Evolutionary conservation across 1,284 basidiomycete species (phyloP), one percentile per base, ranked within the genome.

Genomic region (Austroboletus niveus): DNA sequence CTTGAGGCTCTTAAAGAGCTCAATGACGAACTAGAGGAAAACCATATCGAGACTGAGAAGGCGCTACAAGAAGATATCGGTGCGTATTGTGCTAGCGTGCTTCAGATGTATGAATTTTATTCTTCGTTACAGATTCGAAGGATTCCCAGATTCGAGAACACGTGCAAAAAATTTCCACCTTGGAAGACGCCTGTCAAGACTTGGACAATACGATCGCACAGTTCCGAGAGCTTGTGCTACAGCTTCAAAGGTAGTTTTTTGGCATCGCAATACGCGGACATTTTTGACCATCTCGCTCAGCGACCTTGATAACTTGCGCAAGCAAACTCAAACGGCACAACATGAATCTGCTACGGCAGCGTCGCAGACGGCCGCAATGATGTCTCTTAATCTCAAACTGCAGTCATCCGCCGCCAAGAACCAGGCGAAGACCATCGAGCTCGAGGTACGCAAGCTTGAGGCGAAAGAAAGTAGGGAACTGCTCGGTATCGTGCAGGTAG

Each of bases 11-110:
- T 99, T 47, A 93, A 95, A 69, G 95, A 98, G 62, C 85, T 99
- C 49, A 94, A 88, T 57, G 96, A 99, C 60, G 97, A 99, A 71
- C 80, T 99, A 3, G 97, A 99, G 69, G 96, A 99, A 72, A 94
- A 92, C 63, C 96, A 99, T 60, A 69, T 92, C 8, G 96, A 98
- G 70, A 93, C 94, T 0, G 96, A 98, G 72, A 94, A 92, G 70
- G 84, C 89, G 39, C 73, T 99, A 57, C 88, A 95, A 61, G 92
- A 92, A 51, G 95, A 98, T 52, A 80, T 98, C 40, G 88, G 92
- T 90, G 45, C 47, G 79, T 66, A 24, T 40, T 29, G 32, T 24
- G 35, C 17, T 30, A 32, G 53, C 50, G 17, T 42, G 11, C 20
- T 29, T 3, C 12, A 20, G 30, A 8, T 41, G 6, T 47, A 14